Base-by-base conservation (phyloP, 768 basidiomycete genomes). In the Agrocybe praecox region DNA sequence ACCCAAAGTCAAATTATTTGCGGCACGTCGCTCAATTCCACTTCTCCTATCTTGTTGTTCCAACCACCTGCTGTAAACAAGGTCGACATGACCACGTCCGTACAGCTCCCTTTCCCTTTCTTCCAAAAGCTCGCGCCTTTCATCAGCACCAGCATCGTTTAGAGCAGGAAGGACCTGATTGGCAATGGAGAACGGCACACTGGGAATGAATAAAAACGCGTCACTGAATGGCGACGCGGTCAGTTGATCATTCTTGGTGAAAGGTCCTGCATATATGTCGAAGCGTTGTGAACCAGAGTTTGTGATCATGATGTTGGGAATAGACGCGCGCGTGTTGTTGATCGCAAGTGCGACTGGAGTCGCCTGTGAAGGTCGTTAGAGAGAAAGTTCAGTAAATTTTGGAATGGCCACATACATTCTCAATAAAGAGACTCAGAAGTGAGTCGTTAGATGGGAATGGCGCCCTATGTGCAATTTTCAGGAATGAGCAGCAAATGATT, bases 211-310 rank as follows among this genome's bases (percentile, higher is more conserved):
- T 19, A 81, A 58, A 76, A 91, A 90, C 9, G 74, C 57, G 64
- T 92, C 84, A 0, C 73, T 69, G 66, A 89, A 94, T 0, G 92
- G 90, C 6, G 83, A 85, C 1, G 83, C 82, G 0, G 89, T 89
- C 45, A 93, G 79, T 62, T 92, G 87, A 68, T 94, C 91, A 67
- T 93, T 90, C 68, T 85, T 85, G 26, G 87, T 88, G 73, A 94
- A 94, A 2, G 83, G 64, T 1, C 92, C 92, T 1, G 77, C 62
- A 65, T 84, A 86, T 49, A 92, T 69, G 62, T 89, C 81, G 71
- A 85, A 91, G 49, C 90, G 84, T 63, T 85, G 76, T 11, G 77
- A 82, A 11, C 82, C 88, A 1, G 87, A 81, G 70, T 89, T 86
- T 51, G 76, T 72, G 55, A 92, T 82, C 67, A 89, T 81, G 61